Percentiles rank a stretch among this genome's conserved stretches.
These are phyloP conservation scores for Periconia macrospinosa DNA, from an alignment of 2,329 filamentous ascomycete genomes.

Conservation along the genomic window DNA sequence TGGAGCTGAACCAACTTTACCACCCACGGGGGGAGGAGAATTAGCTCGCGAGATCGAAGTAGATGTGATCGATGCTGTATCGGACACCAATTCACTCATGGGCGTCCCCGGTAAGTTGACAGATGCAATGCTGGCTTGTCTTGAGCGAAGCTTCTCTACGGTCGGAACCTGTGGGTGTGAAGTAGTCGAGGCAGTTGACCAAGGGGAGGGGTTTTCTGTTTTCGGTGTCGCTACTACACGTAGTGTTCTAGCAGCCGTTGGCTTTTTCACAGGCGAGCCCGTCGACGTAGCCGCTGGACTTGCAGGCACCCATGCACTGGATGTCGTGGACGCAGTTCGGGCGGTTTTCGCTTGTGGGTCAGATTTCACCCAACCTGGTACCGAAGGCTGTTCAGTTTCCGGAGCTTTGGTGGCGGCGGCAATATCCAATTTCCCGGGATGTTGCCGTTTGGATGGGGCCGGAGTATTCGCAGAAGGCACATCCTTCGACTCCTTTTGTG, in stretches of 20 bases:
- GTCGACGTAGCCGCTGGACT: conserved; percentile 57
- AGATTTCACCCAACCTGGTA: conserved; percentile 17
- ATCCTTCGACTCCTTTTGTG: conserved; percentile 17
- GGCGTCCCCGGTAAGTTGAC: conserved; percentile 71
- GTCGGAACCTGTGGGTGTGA: conserved; percentile 36
- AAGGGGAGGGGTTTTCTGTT: conserved; percentile 55
- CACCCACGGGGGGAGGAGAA: conserved; percentile 64
- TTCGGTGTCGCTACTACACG: conserved; percentile 71
- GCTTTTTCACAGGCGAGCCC: conserved; percentile 47
- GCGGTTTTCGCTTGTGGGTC: conserved; percentile 27
- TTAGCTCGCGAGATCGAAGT: conserved; percentile 71
- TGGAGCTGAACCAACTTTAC: conserved; percentile 68
- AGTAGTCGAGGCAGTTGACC: conserved; percentile 36
- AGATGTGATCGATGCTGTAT: conserved; percentile 74
- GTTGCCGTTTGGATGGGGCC: conserved; percentile 39
- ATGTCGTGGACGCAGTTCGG: conserved; percentile 38
- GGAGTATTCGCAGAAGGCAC: conserved; percentile 10
- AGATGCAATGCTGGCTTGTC: conserved; percentile 59
- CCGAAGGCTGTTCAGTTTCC: conserved; percentile 19
- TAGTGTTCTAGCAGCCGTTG: conserved; percentile 62
- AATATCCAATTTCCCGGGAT: conserved; percentile 53
- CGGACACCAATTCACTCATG: conserved; percentile 73
- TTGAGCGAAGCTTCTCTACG: conserved; percentile 49
- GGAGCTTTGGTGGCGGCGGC: conserved; percentile 38
- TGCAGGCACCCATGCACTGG: conserved; percentile 53